A percentile compares a stretch with the other conserved stretches of the same genome.
Conservation (phyloP, 257 asterid species). For the Nicotiana noctiflora region DNA sequence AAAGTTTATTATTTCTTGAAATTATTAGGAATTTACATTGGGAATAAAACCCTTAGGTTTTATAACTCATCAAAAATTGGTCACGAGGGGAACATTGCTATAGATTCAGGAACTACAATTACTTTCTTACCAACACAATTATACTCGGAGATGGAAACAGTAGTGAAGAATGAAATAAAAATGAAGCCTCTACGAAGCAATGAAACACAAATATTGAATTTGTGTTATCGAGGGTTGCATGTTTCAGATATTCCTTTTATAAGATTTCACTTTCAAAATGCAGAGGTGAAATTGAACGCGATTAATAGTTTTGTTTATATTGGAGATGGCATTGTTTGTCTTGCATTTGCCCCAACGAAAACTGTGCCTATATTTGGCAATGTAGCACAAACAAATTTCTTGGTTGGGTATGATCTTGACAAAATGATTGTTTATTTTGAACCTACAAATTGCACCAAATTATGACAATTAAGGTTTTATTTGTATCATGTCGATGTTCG, state of each 20-base stretch:
- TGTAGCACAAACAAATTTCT: slow-evolving; percentile 16
- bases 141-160: slow-evolving; percentile 10
- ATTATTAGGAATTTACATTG: slow-evolving; percentile 41
- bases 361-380: slow-evolving; percentile 29
- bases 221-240: slow-evolving; percentile 27
- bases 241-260: slow-evolving; percentile 22
- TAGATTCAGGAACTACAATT: slow-evolving; percentile 56
- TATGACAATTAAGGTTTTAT: neutral
- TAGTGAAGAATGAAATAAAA: slow-evolving; percentile 11
- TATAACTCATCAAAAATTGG: neutral
- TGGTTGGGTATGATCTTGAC: slow-evolving; percentile 18
- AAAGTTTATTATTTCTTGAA: slow-evolving; percentile 38
- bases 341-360: slow-evolving; percentile 27
- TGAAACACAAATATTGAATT: slow-evolving; percentile 18
- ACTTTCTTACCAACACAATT: slow-evolving; percentile 34
- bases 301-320: slow-evolving; percentile 23
- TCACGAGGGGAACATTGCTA: slow-evolving; percentile 36
- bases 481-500: neutral
- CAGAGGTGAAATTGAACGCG: slow-evolving; percentile 39
- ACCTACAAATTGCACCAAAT: slow-evolving; percentile 11
- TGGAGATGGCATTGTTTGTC: slow-evolving; percentile 20
- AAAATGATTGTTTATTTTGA: slow-evolving; percentile 8
- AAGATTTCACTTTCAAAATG: slow-evolving; percentile 48
- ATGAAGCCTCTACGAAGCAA: slow-evolving; percentile 2
- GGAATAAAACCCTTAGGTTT: slow-evolving; percentile 16